Conservation (phyloP, 169 alveolate species). For the Plasmodium ovale region DNA sequence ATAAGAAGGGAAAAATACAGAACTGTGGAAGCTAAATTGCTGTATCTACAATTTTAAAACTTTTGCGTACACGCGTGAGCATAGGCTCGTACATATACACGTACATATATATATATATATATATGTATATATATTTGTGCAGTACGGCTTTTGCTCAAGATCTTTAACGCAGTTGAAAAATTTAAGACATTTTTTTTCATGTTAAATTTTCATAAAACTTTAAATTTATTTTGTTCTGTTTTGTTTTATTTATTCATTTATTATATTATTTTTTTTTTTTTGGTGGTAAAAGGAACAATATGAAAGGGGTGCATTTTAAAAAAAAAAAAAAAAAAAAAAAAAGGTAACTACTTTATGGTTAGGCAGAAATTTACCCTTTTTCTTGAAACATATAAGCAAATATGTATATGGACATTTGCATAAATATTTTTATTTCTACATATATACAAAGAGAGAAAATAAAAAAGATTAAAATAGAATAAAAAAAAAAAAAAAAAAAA, state of each 20-base stretch:
- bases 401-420: not conserved
- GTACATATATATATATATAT: not conserved
- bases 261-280: too few relatives aligned
- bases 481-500: constrained; percentile 1
- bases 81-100: not conserved
- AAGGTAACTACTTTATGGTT: not conserved
- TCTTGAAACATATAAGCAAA: not conserved
- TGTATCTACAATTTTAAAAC: not conserved
- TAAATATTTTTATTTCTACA: constrained; percentile 19
- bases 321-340: not conserved
- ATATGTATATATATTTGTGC: not conserved
- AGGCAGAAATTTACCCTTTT: constrained; percentile 10
- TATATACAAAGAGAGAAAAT: not conserved
- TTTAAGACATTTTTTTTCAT: too few relatives aligned
- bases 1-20: not conserved
- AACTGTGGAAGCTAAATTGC: not conserved
- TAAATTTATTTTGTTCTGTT: too few relatives aligned
- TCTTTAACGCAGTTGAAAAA: too few relatives aligned
- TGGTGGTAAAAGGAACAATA: not conserved
- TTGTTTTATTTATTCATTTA: too few relatives aligned
- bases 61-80: not conserved
- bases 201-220: too few relatives aligned
- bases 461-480: constrained; percentile 24
- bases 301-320: constrained; percentile 7
- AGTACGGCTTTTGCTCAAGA: not conserved